These are phyloP conservation scores for Barnettozyma sp. DNA, from an alignment of 805 yeast species.

Conservation along the genomic window DNA sequence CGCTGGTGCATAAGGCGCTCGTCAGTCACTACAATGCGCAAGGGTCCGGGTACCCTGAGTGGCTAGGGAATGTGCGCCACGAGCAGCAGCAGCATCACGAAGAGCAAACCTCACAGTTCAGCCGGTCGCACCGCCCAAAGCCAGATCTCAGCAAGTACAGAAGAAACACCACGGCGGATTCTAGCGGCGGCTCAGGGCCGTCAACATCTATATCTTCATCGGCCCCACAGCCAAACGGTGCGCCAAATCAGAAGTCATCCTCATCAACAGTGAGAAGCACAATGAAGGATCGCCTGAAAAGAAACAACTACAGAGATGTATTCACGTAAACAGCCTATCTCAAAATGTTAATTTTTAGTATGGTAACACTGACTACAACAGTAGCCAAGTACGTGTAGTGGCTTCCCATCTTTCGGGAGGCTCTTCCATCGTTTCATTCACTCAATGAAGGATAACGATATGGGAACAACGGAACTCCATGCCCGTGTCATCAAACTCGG, in stretches of 20 bases:
- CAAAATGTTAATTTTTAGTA: background rate
- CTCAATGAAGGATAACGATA: background rate
- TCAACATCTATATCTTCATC: conserved; percentile 2
- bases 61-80: conserved; percentile 21
- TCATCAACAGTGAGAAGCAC: conserved; percentile 3
- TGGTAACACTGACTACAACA: too few species aligned
- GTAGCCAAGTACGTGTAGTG: background rate
- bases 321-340: conserved; percentile 9
- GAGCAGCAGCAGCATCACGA: conserved; percentile 11
- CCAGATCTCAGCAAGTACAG: conserved; percentile 9
- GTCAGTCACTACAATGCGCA: conserved; percentile 14
- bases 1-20: conserved; percentile 24
- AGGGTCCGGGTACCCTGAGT: conserved; percentile 19
- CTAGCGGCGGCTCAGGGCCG: conserved; percentile 5
- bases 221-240: background rate
- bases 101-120: conserved; percentile 8
- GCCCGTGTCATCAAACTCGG: too few species aligned
- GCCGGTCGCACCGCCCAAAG: conserved; percentile 2
- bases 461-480: background rate
- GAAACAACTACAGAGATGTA: conserved; percentile 21
- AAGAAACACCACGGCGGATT: conserved; percentile 6
- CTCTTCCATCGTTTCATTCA: too few species aligned
- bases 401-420: background rate
- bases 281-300: conserved; percentile 23
- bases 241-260: background rate